Percentiles rank a stretch among this genome's conserved stretches.
Conservation (phyloP, 148 eudicot genomes). For the Rhododendron vialii region DNA sequence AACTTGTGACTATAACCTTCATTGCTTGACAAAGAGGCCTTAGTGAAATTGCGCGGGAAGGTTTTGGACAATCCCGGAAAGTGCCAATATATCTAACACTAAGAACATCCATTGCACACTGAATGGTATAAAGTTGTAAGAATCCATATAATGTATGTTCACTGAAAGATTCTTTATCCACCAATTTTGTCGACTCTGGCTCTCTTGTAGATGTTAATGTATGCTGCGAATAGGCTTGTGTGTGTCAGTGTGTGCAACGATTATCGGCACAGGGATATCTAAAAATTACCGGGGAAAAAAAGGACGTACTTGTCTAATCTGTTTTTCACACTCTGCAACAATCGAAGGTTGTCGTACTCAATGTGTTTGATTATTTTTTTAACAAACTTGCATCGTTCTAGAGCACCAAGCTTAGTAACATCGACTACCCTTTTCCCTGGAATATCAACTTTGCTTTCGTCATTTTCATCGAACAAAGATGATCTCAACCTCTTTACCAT, state of each 20-base stretch:
- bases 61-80: too few species aligned
- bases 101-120: not conserved
- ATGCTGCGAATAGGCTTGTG: not conserved
- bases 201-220: not conserved
- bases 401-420: conserved; percentile 61
- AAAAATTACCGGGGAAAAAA: not conserved
- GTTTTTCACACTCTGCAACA: conserved; percentile 60
- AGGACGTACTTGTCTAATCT: conserved; percentile 64
- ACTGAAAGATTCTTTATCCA: not conserved
- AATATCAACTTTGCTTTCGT: conserved; percentile 22
- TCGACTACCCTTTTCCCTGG: conserved; percentile 51
- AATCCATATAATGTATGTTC: not conserved
- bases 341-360: conserved; percentile 70
- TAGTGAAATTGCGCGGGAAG: too few species aligned
- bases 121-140: not conserved
- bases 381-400: conserved; percentile 57
- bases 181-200: not conserved
- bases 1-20: not conserved
- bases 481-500: conserved; percentile 59
- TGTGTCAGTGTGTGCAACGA: not conserved
- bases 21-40: not conserved
- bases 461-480: conserved; percentile 45
- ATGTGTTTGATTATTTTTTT: conserved; percentile 74
- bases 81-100: too few species aligned
- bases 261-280: not conserved